Conservation (phyloP, 768 basidiomycete genomes). For the Kwoniella dejecticola region DNA sequence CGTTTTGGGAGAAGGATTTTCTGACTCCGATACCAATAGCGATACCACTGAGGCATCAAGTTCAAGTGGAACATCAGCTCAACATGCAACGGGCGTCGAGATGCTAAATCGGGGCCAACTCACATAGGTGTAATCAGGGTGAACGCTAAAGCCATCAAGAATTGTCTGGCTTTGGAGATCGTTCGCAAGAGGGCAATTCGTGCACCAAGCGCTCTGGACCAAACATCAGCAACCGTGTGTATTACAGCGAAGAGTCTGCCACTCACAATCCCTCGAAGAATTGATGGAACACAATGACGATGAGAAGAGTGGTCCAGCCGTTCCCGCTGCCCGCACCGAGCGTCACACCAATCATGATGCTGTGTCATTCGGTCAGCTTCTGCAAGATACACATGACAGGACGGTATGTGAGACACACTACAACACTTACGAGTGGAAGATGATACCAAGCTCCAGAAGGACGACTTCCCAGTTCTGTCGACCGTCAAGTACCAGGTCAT, state of each 20-base stretch:
- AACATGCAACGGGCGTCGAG: not conserved
- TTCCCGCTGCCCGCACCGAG: slow-evolving; percentile 44
- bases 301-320: slow-evolving; percentile 53
- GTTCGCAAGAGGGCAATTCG: slow-evolving; percentile 49
- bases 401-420: no score
- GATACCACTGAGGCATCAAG: slow-evolving; percentile 30
- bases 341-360: slow-evolving; percentile 56
- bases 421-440: slow-evolving; percentile 49
- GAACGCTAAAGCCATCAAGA: slow-evolving; percentile 42
- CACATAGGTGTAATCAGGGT: slow-evolving; percentile 49
- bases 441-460: slow-evolving; percentile 50
- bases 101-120: not conserved
- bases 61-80: not conserved
- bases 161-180: slow-evolving; percentile 25
- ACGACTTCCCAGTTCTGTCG: slow-evolving; percentile 49
- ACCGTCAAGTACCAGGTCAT: slow-evolving; percentile 32
- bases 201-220: slow-evolving; percentile 33
- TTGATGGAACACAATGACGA: slow-evolving; percentile 51
- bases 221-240: not conserved
- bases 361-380: no score
- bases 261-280: slow-evolving; percentile 49
- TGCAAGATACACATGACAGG: slow-evolving; percentile 32
- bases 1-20: slow-evolving; percentile 15
- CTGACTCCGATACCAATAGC: slow-evolving; percentile 54
- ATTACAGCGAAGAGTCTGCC: slow-evolving; percentile 29